phyloP scores from a whole-genome alignment of 352 stramenopile species.

The Phytophthora pluvialis region DNA sequence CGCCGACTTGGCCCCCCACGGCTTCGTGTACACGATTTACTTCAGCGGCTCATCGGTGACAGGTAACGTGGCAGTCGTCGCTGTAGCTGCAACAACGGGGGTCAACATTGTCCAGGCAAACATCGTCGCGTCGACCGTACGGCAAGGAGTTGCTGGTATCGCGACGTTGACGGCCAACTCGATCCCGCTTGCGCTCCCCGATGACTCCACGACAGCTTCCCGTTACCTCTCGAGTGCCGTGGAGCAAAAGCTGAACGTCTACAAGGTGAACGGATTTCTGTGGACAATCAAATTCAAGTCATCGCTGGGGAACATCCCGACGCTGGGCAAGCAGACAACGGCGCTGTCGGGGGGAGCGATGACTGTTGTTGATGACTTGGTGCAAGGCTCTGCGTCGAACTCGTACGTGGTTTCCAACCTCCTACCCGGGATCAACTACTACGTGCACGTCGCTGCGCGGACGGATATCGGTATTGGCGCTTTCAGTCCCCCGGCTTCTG shows the following conservation, averaged over 20 bases:
- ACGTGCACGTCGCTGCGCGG: constrained; percentile 59
- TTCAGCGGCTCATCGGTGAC: constrained; percentile 57
- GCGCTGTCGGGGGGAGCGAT: constrained; percentile 34
- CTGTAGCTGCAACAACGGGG: too few species aligned
- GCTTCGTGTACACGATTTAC: constrained; percentile 81
- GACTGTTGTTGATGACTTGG: constrained; percentile 48
- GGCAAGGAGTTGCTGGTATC: constrained; percentile 40
- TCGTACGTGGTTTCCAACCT: constrained; percentile 60
- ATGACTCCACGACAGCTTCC: constrained; percentile 31
- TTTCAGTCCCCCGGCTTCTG: constrained; percentile 45
- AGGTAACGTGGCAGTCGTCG: constrained; percentile 36
- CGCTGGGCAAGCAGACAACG: constrained; percentile 40
- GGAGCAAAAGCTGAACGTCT: constrained; percentile 48
- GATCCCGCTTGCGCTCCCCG: constrained; percentile 57
- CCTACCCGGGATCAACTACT: constrained; percentile 73
- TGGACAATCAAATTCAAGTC: constrained; percentile 87
- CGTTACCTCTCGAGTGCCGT: constrained; percentile 46
- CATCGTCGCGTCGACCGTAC: constrained; percentile 40
- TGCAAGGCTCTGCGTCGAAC: constrained; percentile 53
- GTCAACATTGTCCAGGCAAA: constrained; percentile 38
- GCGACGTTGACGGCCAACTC: constrained; percentile 40
- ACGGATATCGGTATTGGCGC: constrained; percentile 62
- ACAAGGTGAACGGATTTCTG: constrained; percentile 60
- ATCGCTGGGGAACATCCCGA: constrained; percentile 66
- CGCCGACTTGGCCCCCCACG: constrained; percentile 47